phyloP scores from a whole-genome alignment of 257 asterid species.

The Solanum pinnatisectum region DNA sequence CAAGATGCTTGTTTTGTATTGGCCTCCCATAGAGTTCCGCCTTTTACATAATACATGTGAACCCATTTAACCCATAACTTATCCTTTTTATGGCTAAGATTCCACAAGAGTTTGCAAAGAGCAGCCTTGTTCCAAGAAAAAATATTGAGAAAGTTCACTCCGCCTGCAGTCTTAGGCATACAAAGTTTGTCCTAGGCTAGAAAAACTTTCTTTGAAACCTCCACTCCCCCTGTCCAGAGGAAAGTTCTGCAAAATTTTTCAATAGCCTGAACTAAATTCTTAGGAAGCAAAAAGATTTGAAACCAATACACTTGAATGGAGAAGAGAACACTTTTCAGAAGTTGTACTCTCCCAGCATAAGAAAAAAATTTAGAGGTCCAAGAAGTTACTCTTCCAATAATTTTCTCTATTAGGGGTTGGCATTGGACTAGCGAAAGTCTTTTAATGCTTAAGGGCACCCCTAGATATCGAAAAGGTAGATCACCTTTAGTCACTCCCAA shows the following conservation, averaged over 20 bases:
- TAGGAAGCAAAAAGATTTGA: neutral
- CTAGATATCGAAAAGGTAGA: neutral
- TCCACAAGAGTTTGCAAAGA: neutral
- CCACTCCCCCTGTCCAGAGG: neutral
- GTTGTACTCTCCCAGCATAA: neutral
- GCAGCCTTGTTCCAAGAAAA: neutral
- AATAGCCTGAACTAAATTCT: neutral
- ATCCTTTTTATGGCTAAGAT: neutral
- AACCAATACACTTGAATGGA: neutral
- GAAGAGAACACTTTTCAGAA: neutral
- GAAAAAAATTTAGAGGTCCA: neutral
- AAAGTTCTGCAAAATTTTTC: too few species aligned
- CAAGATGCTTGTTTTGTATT: too few species aligned
- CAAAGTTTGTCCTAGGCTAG: neutral
- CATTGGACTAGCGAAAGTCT: neutral
- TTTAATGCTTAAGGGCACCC: neutral
- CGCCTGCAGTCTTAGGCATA: neutral
- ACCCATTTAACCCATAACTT: too few species aligned
- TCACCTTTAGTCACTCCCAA: neutral
- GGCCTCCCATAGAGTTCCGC: too few species aligned
- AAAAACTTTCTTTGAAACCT: neutral
- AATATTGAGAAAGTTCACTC: neutral
- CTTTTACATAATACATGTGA: too few species aligned
- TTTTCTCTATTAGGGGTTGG: neutral
- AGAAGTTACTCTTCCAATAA: neutral